Conservation (phyloP, 2,329 filamentous ascomycete species). For the Lasiodiplodia hormozganensis region DNA sequence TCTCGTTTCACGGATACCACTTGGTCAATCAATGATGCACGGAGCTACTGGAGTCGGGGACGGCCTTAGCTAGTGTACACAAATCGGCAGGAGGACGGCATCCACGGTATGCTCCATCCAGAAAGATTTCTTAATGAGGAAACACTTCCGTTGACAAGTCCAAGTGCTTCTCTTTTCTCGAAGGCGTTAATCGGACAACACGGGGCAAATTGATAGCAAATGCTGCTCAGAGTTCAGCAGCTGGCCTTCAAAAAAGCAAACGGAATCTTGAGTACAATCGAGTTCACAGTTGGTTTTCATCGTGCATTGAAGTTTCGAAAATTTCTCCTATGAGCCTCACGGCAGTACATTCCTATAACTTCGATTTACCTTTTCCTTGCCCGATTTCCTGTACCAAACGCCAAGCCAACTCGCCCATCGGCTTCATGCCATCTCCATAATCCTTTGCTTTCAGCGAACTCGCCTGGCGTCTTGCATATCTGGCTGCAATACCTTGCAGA, state of each 20-base stretch:
- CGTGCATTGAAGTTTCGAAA: background rate
- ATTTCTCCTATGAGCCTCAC: background rate
- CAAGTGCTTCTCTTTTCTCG: constrained; percentile 4
- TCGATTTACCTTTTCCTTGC: constrained; percentile 47
- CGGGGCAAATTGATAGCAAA: constrained; percentile 2
- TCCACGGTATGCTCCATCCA: constrained; percentile 23
- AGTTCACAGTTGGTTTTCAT: background rate
- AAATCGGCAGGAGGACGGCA: constrained; percentile 20
- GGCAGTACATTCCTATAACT: constrained; percentile 36
- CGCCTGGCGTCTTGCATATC: constrained; percentile 84
- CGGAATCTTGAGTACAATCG: background rate
- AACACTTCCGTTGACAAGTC: constrained; percentile 17
- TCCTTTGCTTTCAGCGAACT: constrained; percentile 82
- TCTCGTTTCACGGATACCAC: constrained; percentile 17
- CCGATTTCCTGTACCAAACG: constrained; percentile 66
- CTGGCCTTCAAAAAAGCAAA: constrained; percentile 1
- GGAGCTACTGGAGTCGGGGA: constrained; percentile 15
- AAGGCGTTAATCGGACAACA: constrained; percentile 9
- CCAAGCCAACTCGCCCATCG: constrained; percentile 83
- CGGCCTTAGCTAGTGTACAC: constrained; percentile 18
- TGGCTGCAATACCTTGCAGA: constrained; percentile 90
- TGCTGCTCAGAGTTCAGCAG: constrained; percentile 8
- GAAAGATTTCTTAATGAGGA: background rate
- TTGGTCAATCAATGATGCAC: constrained; percentile 3
- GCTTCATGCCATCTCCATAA: constrained; percentile 72